phyloP scores from a whole-genome alignment of 2,329 filamentous ascomycete species.

The Colletotrichum sp. region DNA sequence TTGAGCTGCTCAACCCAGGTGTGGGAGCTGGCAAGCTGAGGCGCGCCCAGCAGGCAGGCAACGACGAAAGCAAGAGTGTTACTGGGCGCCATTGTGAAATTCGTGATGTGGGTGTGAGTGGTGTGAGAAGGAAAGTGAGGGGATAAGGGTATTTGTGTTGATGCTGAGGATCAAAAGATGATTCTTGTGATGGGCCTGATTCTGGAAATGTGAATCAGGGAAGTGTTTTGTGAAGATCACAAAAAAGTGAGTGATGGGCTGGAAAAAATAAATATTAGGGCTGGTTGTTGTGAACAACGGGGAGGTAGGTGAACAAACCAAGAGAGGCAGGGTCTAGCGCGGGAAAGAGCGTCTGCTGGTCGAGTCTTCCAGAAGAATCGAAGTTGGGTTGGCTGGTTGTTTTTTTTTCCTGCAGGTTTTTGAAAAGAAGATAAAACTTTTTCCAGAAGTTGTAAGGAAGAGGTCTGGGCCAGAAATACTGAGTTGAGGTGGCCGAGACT shows the following conservation, averaged over 20 bases:
- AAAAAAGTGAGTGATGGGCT: not conserved
- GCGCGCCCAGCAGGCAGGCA: slow-evolving; percentile 28
- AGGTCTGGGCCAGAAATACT: not conserved
- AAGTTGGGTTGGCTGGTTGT: not conserved
- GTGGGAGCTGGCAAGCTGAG: slow-evolving; percentile 58
- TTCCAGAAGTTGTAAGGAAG: not conserved
- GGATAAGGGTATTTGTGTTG: not conserved
- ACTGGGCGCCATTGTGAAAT: slow-evolving; percentile 11
- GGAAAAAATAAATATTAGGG: not conserved
- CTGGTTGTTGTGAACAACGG: not conserved
- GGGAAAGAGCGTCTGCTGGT: slow-evolving; percentile 1
- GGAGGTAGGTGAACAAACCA: slow-evolving; percentile 3
- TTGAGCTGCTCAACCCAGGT: slow-evolving; percentile 83
- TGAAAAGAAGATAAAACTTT: not conserved
- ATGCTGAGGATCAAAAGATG: not conserved
- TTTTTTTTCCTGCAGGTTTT: not conserved
- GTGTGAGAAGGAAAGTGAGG: not conserved
- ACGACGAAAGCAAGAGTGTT: slow-evolving; percentile 30
- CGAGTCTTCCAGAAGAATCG: slow-evolving; percentile 17
- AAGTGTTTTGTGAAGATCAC: not conserved
- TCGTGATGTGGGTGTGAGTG: not conserved
- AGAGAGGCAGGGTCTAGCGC: not conserved
- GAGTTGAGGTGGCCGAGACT: not conserved
- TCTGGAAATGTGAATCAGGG: not conserved
- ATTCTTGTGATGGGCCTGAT: not conserved